Evolutionary conservation across 1,284 basidiomycete species (phyloP).

Genomic region (Lentinula novae-zelandiae): DNA sequence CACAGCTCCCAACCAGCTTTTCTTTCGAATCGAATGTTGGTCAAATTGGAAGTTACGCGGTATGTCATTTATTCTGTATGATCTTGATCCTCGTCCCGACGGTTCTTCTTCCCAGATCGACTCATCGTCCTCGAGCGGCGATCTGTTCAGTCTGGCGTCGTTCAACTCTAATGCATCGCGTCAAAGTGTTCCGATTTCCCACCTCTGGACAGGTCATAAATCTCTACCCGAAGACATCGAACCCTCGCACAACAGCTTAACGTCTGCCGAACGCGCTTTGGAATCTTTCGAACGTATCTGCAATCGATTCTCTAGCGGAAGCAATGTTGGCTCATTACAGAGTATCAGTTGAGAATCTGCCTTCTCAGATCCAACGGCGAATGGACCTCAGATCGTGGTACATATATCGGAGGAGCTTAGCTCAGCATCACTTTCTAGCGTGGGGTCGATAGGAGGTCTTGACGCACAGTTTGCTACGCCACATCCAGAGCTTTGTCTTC

Average conservation of each 20-base stretch:
- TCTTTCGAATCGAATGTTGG: background rate
- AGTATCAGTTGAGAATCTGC: conserved; percentile 10
- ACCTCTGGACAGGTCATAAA: background rate
- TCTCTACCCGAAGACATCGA: background rate
- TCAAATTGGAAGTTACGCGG: background rate
- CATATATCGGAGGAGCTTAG: background rate
- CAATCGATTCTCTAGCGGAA: conserved; percentile 12
- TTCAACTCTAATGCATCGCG: background rate
- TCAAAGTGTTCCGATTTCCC: background rate
- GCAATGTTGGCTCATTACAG: conserved; percentile 12
- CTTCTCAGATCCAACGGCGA: background rate
- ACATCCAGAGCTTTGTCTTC: background rate
- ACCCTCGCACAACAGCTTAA: conserved; percentile 2
- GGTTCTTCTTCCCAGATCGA: background rate
- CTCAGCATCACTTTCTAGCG: background rate
- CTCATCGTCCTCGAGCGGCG: background rate
- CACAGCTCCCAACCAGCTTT: background rate
- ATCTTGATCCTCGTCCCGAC: background rate
- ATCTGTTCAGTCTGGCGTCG: background rate
- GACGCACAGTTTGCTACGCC: background rate
- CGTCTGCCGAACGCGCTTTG: conserved; percentile 13
- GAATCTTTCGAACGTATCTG: conserved; percentile 16
- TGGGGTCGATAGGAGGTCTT: background rate
- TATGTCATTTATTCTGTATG: background rate
- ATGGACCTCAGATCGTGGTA: background rate